These are phyloP conservation scores for Solanum rostratum DNA, from an alignment of 257 asterid species.

Conservation along the genomic window DNA sequence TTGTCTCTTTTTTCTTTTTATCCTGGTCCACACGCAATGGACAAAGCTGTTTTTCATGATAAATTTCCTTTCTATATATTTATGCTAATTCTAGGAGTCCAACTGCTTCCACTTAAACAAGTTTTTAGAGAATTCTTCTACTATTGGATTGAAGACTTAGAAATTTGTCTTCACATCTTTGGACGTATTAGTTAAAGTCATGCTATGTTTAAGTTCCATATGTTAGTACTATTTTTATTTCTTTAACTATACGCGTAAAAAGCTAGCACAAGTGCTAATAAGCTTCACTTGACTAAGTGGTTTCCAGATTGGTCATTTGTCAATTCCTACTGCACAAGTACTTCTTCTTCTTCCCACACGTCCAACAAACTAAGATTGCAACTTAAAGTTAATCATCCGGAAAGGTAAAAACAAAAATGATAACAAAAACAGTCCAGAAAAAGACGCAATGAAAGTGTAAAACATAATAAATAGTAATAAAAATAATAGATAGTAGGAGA, in stretches of 20 bases:
- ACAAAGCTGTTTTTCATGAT: background rate
- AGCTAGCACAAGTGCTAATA: background rate
- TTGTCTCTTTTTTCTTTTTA: background rate
- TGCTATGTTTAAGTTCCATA: background rate
- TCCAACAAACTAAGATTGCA: background rate
- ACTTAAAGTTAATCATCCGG: background rate
- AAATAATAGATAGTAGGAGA: no score
- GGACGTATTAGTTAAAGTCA: background rate
- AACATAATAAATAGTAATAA: no score
- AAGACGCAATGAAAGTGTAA: no score
- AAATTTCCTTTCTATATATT: background rate
- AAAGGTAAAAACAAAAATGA: background rate
- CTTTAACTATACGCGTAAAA: background rate
- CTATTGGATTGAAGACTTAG: background rate
- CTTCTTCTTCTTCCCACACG: background rate
- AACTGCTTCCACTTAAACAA: background rate
- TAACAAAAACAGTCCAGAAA: no score
- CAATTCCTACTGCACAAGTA: background rate
- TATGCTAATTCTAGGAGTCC: background rate
- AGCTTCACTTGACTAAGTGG: background rate
- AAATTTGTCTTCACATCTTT: background rate
- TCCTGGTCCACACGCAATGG: conserved; percentile 15
- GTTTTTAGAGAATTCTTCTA: background rate
- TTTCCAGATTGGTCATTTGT: background rate
- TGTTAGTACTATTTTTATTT: no score